A percentile compares a stretch with the other conserved stretches of the same genome.
These are phyloP conservation scores for Kodamaea sp. DNA, from an alignment of 1,139 yeast species.

Conservation along the genomic window DNA sequence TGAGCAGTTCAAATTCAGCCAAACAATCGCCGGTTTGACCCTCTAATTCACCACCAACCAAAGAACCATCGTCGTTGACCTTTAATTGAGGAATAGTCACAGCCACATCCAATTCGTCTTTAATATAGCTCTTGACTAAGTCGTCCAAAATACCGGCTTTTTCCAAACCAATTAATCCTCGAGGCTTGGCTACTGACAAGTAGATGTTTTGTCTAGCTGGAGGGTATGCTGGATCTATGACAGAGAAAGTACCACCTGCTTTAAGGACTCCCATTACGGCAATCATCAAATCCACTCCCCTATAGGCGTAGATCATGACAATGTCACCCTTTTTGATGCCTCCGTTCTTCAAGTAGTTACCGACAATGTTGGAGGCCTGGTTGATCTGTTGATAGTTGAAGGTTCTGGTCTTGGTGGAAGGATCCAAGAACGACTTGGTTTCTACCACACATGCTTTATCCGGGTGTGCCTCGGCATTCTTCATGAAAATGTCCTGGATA, in stretches of 20 bases:
- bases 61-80: conserved; percentile 72
- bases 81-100: conserved; percentile 77
- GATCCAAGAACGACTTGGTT: conserved; percentile 69
- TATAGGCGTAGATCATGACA: conserved; percentile 94
- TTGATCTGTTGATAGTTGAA: conserved; percentile 86
- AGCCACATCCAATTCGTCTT: conserved; percentile 67
- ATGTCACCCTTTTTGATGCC: conserved; percentile 92
- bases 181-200: conserved; percentile 89
- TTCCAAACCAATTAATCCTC: conserved; percentile 82
- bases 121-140: conserved; percentile 74
- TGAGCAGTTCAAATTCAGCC: conserved; percentile 43
- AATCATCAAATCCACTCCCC: conserved; percentile 95
- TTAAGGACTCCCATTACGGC: conserved; percentile 97
- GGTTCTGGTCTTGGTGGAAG: conserved; percentile 59
- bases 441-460: conserved; percentile 90
- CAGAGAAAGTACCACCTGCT: conserved; percentile 98
- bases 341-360: conserved; percentile 76
- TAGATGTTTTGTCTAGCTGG: conserved; percentile 96
- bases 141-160: conserved; percentile 85
- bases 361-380: conserved; percentile 92
- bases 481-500: conserved; percentile 90
- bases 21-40: conserved; percentile 49
- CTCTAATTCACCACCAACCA: conserved; percentile 56
- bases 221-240: conserved; percentile 98
- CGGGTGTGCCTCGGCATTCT: conserved; percentile 80